Evolutionary conservation across 202 grass and related monocot genomes (phyloP).

Genomic region (Zizania palustris): DNA sequence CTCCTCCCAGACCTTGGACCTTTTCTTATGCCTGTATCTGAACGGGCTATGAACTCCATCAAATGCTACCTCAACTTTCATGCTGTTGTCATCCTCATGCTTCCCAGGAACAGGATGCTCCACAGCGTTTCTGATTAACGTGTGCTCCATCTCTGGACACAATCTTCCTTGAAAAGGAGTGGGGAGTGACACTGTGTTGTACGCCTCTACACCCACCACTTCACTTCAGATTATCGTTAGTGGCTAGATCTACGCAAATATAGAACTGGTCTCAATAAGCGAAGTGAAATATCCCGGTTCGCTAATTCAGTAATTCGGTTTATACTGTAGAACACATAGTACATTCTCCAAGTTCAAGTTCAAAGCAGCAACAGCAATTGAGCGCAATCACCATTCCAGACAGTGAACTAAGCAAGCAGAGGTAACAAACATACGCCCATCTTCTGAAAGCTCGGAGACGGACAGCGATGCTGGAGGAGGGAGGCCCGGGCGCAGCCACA

Average conservation of each 20-base stretch:
- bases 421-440: neutral
- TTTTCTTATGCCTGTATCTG: slow-evolving; percentile 60
- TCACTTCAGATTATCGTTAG: neutral
- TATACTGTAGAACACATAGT: neutral
- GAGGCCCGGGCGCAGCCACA: too few species aligned
- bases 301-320: neutral
- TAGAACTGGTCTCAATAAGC: neutral
- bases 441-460: neutral
- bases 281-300: neutral
- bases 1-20: slow-evolving; percentile 68
- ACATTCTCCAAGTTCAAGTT: neutral
- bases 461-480: neutral
- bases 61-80: slow-evolving; percentile 41
- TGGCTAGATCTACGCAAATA: neutral
- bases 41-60: slow-evolving; percentile 20
- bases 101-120: slow-evolving; percentile 32
- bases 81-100: slow-evolving; percentile 18
- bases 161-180: neutral
- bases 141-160: slow-evolving; percentile 44
- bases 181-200: too few species aligned
- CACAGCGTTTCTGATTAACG: slow-evolving; percentile 15
- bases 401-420: neutral
- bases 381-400: neutral
- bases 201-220: neutral
- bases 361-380: neutral